Base-by-base conservation (phyloP, 2,329 filamentous ascomycete species). In the Arthrobotrys sinensis region DNA sequence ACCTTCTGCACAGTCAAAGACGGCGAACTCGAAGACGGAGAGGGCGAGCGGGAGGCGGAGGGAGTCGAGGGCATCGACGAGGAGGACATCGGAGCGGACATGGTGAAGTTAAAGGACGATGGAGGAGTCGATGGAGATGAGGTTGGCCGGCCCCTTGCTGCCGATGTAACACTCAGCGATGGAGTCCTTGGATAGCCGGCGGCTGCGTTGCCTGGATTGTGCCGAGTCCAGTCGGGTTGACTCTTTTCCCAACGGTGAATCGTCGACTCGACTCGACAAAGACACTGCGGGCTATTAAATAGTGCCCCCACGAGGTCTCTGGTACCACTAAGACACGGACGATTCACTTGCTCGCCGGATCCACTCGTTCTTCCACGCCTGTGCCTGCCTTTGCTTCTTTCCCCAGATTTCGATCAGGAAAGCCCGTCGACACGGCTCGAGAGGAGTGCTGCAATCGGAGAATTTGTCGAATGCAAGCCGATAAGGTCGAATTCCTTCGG, bases 41-140 rank as follows among this genome's bases (percentile, higher is more conserved):
- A 87, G 0, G 88, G 87, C 0, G 87, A 86, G 2, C 86, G 87
- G 0, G 88, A 86, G 5, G 85, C 83, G 1, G 73, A 60, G 16
- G 73, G 66, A 46, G 73, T 70, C 34, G 87, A 86, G 1, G 87
- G 60, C 38, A 71, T 50, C 48, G 73, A 70, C 40, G 73, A 70
- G 34, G 65, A 65, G 28, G 87, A 3, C 88, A 86, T 5, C 88
- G 88, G 0, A 85, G 86, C 0, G 85, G 83, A n/a, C 84, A 83
- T 43, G 85, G 83, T 14, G 84, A 84, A 32, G 76, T 81, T 10
- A 82, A 76, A 66, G 68, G 82, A 32, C 83, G 81, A 28, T 82
- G 80, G 68, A 62, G 32, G 83, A 81, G 55, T 60, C 60, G 64
- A 75, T 71, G 75, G 73, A 28, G 76, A 50, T 73, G 57, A 36